These are phyloP conservation scores for Plasmodium adleri DNA, from an alignment of 169 alveolate species.

Conservation along the genomic window DNA sequence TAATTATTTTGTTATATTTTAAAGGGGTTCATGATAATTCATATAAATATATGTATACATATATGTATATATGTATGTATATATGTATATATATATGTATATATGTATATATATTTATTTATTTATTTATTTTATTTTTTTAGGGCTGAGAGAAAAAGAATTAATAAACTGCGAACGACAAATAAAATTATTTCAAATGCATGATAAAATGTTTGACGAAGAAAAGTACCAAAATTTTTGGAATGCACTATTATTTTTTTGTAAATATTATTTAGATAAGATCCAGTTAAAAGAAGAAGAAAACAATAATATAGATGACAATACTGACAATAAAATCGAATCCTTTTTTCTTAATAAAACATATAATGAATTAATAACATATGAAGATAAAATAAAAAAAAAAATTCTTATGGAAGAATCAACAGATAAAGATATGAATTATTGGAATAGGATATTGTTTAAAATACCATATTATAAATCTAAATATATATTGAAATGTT, in stretches of 20 bases:
- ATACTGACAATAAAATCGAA: conserved; percentile 79
- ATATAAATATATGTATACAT: no score
- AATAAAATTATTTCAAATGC: conserved; percentile 14
- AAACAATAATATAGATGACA: conserved; percentile 59
- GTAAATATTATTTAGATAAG: conserved; percentile 9
- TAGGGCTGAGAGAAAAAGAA: conserved; percentile 38
- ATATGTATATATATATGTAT: no score
- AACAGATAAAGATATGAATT: conserved; percentile 81
- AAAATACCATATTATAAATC: conserved; percentile 84
- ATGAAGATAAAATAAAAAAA: conserved; percentile 84
- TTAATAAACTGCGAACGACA: conserved; percentile 35
- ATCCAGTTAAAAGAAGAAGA: not conserved
- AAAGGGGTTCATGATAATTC: not conserved
- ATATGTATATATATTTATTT: no score
- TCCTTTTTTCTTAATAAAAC: conserved; percentile 66
- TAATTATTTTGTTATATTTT: not conserved
- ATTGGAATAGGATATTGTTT: conserved; percentile 87
- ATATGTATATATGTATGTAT: no score
- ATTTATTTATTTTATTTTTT: no score
- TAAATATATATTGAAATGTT: conserved; percentile 35
- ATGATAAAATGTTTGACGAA: conserved; percentile 22
- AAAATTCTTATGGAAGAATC: conserved; percentile 73
- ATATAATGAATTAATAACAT: conserved; percentile 78
- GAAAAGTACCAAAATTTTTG: conserved; percentile 24
- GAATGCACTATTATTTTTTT: conserved; percentile 43